phyloP scores from a whole-genome alignment of 192 early-diverging fungal genomes.

The Umbelopsis isabellina region DNA sequence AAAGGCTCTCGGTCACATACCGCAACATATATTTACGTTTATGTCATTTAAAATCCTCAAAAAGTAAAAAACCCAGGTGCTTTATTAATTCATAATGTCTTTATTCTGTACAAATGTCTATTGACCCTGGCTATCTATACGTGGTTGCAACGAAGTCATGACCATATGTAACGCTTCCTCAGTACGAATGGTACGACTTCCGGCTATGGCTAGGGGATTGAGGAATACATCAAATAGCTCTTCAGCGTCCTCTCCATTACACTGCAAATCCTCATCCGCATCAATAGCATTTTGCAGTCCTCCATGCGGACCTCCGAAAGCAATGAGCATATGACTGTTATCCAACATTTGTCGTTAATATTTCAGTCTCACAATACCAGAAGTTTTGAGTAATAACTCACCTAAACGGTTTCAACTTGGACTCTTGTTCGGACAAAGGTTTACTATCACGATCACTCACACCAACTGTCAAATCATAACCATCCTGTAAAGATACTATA shows the following conservation, averaged over 20 bases:
- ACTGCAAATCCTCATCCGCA: constrained; percentile 58
- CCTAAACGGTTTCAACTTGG: constrained; percentile 27
- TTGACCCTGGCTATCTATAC: neutral
- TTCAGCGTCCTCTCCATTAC: constrained; percentile 56
- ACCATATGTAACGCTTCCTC: constrained; percentile 41
- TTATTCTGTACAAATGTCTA: neutral
- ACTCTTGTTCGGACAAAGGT: constrained; percentile 29
- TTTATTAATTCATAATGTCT: neutral
- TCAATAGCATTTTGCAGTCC: constrained; percentile 69
- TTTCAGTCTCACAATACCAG: constrained; percentile 15
- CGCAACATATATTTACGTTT: too few relatives aligned
- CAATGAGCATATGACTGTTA: constrained; percentile 59
- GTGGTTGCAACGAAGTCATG: constrained; percentile 1
- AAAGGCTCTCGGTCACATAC: too few relatives aligned
- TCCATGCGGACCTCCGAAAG: constrained; percentile 66
- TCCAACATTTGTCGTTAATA: constrained; percentile 13
- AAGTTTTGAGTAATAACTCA: constrained; percentile 2
- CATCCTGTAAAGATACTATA: constrained; percentile 37
- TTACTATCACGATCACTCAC: constrained; percentile 50
- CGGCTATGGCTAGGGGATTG: constrained; percentile 57
- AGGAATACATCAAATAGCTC: constrained; percentile 67
- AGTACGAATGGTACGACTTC: constrained; percentile 63
- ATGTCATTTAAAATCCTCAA: neutral
- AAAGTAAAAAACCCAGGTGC: neutral
- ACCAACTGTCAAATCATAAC: constrained; percentile 71